phyloP scores from a whole-genome alignment of 768 basidiomycete genomes.

The Saitozyma sp. region DNA sequence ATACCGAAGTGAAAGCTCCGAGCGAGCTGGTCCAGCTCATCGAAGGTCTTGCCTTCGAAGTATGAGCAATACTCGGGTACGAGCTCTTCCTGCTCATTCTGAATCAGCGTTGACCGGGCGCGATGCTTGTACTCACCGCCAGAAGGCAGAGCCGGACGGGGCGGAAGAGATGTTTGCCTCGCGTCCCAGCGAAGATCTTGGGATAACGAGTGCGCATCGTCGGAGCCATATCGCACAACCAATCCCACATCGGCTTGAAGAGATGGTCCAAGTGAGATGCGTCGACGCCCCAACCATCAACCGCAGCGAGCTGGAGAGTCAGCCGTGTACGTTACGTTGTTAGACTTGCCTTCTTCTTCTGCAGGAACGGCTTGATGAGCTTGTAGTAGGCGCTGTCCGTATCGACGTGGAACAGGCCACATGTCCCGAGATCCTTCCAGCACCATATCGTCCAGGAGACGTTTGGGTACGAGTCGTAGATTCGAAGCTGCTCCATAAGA shows the following conservation, averaged over 20 bases:
- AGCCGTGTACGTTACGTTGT: too few species aligned
- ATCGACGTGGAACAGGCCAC: too few species aligned
- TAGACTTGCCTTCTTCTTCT: conserved; percentile 67
- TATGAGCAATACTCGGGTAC: conserved; percentile 51
- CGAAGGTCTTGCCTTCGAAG: conserved; percentile 52
- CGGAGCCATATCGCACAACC: conserved; percentile 50
- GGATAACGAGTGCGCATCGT: conserved; percentile 53
- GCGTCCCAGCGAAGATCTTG: conserved; percentile 13
- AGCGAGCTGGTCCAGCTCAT: conserved; percentile 70
- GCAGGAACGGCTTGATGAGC: conserved; percentile 68
- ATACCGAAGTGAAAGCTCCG: conserved; percentile 65
- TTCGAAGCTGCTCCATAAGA: too few species aligned
- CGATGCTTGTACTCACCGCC: too few species aligned
- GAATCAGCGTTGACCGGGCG: too few species aligned
- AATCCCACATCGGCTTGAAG: conserved; percentile 68
- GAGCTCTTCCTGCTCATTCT: conserved; percentile 40
- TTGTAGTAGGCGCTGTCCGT: too few species aligned
- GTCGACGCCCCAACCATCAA: conserved; percentile 78
- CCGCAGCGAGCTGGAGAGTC: conserved; percentile 52
- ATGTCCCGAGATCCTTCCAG: too few species aligned
- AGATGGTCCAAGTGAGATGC: conserved; percentile 59
- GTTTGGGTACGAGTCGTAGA: too few species aligned
- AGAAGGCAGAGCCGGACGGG: too few species aligned
- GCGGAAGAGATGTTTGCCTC: too few species aligned
- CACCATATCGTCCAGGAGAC: too few species aligned